A percentile compares a stretch with the other conserved stretches of the same genome.
These are phyloP conservation scores for Phyllostachys edulis DNA, from an alignment of 176 grass and related monocot species.

Conservation along the genomic window DNA sequence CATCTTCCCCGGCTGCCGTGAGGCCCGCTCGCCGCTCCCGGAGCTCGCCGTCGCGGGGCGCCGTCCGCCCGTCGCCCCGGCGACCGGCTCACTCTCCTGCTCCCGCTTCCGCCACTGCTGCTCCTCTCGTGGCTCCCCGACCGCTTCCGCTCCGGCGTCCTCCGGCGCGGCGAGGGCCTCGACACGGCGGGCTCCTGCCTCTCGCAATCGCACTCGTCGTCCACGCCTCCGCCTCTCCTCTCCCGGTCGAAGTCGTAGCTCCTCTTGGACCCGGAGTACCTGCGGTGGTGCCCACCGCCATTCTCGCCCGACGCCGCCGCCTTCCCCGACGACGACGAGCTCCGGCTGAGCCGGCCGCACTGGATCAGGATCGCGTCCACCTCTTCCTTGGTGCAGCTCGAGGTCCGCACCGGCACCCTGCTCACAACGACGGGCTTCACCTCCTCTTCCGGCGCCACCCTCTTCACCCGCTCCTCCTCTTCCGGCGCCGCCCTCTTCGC, in stretches of 20 bases:
- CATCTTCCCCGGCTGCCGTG: slow-evolving; percentile 66
- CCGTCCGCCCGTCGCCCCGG: slow-evolving; percentile 50
- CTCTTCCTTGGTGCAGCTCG: slow-evolving; percentile 83
- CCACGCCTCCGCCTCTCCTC: no score
- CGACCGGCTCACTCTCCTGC: slow-evolving; percentile 71
- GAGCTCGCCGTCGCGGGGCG: neutral
- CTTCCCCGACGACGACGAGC: slow-evolving; percentile 78
- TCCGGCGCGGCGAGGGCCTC: no score
- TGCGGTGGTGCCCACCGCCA: no score
- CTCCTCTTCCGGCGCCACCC: slow-evolving; percentile 17
- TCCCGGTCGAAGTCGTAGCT: no score
- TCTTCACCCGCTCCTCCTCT: neutral
- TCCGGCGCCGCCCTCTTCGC: neutral
- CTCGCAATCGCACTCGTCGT: no score
- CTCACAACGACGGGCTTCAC: slow-evolving; percentile 18
- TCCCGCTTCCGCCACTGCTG: slow-evolving; percentile 29
- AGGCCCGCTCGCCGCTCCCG: neutral
- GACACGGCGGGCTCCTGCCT: no score
- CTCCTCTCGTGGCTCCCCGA: neutral
- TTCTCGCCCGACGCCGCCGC: neutral
- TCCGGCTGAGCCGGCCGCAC: slow-evolving; percentile 92
- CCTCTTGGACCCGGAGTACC: no score
- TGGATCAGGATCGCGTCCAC: slow-evolving; percentile 90
- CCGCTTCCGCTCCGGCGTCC: no score
- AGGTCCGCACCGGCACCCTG: slow-evolving; percentile 50